Evolutionary conservation across 176 grass and related monocot species (phyloP).

Genomic region (Alopecurus myosuroides): DNA sequence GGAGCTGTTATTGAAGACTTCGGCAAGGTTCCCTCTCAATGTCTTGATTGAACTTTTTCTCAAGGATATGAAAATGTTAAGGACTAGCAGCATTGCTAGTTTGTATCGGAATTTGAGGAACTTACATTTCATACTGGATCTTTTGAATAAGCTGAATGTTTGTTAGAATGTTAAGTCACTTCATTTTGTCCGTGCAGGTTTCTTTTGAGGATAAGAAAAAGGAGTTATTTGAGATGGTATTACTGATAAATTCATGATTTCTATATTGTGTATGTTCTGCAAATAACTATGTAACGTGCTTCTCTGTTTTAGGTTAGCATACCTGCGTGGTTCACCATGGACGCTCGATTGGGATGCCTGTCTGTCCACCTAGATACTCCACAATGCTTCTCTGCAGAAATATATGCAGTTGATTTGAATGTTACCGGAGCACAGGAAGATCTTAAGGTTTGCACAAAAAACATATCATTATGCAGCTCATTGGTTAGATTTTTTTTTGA

Average conservation of each 20-base stretch:
- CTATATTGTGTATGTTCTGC: constrained; percentile 9
- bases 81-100: constrained; percentile 1
- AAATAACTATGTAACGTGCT: constrained; percentile 12
- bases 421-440: constrained; percentile 75
- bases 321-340: constrained; percentile 95
- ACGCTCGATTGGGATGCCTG: constrained; percentile 77
- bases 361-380: constrained; percentile 87
- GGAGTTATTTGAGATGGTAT: constrained; percentile 98
- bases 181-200: constrained; percentile 59
- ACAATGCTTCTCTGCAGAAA: constrained; percentile 97
- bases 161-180: constrained; percentile 31
- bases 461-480: constrained; percentile 9
- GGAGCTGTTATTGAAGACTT: constrained; percentile 89
- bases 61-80: background rate
- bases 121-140: background rate
- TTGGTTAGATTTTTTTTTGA: background rate
- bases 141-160: constrained; percentile 32
- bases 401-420: constrained; percentile 87
- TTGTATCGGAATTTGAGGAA: background rate
- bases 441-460: constrained; percentile 57
- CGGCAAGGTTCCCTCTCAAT: constrained; percentile 66
- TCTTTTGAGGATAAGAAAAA: constrained; percentile 98
- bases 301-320: constrained; percentile 77
- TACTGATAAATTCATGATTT: background rate
- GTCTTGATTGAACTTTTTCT: constrained; percentile 4